Evolutionary conservation across 257 asterid genomes (phyloP).

Genomic region (Petunia secreta): DNA sequence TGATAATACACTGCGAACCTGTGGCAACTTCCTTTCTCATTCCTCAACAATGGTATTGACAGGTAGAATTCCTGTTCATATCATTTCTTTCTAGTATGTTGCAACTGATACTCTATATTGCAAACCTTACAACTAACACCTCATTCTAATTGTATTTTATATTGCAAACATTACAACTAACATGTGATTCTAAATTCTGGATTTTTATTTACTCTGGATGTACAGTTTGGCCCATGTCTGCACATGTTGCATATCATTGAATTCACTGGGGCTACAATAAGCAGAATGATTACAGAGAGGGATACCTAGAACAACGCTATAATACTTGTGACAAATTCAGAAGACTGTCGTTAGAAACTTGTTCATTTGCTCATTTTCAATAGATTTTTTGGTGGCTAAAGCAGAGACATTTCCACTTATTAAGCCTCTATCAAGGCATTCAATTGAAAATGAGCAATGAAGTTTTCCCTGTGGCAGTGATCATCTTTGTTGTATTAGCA

Average conservation of each 20-base stretch:
- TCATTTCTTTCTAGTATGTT: background rate
- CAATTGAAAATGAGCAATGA: no score
- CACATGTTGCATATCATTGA: background rate
- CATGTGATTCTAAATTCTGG: background rate
- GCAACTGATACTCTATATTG: background rate
- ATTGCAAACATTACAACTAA: background rate
- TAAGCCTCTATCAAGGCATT: background rate
- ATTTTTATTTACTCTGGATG: no score
- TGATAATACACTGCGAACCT: background rate
- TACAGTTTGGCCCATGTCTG: no score
- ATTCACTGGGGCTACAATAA: background rate
- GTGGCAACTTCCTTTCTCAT: conserved; percentile 4
- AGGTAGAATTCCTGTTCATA: background rate
- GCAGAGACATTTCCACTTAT: background rate
- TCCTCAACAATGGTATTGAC: background rate
- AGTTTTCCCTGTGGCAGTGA: no score
- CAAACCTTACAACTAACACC: background rate
- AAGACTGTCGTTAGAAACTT: no score
- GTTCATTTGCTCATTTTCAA: no score
- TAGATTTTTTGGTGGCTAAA: no score
- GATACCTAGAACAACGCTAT: no score
- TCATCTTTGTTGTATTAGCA: no score
- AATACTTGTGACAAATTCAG: no score
- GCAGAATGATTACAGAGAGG: background rate
- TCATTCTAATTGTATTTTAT: no score